Conservation (phyloP, 148 eudicot species). For the Rhododendron ferrugineum region DNA sequence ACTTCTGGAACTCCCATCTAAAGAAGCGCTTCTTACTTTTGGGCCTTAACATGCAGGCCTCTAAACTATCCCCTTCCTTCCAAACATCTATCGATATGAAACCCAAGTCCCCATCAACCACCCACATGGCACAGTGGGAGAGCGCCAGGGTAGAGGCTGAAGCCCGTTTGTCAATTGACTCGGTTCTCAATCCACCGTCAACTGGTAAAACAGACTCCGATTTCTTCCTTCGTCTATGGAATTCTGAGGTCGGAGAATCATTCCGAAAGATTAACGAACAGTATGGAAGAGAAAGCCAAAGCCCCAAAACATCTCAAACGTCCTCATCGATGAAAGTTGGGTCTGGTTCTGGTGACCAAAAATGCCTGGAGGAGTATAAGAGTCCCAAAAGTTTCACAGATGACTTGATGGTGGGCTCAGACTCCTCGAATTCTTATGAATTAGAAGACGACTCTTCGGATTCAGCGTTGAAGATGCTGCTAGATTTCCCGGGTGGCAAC, state of each 20-base stretch:
- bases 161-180: slow-evolving; percentile 22
- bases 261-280: slow-evolving; percentile 10
- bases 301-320: neutral
- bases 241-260: slow-evolving; percentile 34
- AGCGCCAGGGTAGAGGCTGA: slow-evolving; percentile 30
- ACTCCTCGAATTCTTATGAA: neutral
- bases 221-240: slow-evolving; percentile 33
- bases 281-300: neutral
- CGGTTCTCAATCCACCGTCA: slow-evolving; percentile 5
- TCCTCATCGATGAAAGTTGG: neutral
- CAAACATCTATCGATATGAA: slow-evolving; percentile 6
- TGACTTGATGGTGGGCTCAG: neutral
- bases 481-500: neutral
- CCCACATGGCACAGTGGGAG: slow-evolving; percentile 33
- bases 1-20: slow-evolving; percentile 41
- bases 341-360: neutral
- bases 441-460: neutral
- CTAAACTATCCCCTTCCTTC: neutral
- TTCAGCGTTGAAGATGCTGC: neutral
- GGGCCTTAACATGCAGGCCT: slow-evolving; percentile 3
- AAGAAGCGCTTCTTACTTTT: slow-evolving; percentile 17
- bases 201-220: slow-evolving; percentile 12
- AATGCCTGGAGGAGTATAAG: neutral
- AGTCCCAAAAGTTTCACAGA: neutral
- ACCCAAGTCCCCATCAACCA: slow-evolving; percentile 6